Percentiles rank a stretch among this genome's conserved stretches.
These are phyloP conservation scores for Amanita jacksonii DNA, from an alignment of 768 basidiomycete species.

Conservation along the genomic window DNA sequence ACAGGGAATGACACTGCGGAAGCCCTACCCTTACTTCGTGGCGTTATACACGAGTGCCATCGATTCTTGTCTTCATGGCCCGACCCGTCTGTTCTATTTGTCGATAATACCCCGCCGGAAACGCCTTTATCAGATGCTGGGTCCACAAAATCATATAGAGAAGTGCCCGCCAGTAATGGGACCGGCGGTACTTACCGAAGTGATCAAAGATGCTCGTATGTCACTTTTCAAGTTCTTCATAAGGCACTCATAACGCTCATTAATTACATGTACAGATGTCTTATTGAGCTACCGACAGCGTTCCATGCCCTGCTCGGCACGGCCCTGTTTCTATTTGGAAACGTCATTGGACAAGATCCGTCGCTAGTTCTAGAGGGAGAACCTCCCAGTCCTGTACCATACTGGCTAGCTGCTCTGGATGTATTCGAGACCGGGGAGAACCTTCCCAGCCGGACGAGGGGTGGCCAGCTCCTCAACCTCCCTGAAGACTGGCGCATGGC, in stretches of 20 bases:
- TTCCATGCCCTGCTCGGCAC: slow-evolving; percentile 61
- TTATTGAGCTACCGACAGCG: slow-evolving; percentile 47
- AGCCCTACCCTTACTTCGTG: slow-evolving; percentile 47
- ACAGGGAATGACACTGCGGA: slow-evolving; percentile 37
- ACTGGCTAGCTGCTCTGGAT: slow-evolving; percentile 63
- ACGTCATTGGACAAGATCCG: slow-evolving; percentile 43
- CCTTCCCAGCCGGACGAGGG: slow-evolving; percentile 36
- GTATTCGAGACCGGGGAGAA: slow-evolving; percentile 63
- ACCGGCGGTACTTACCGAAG: no score
- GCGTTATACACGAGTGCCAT: slow-evolving; percentile 59
- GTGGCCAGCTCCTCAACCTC: slow-evolving; percentile 16
- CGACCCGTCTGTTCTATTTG: slow-evolving; percentile 47
- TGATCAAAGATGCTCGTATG: no score
- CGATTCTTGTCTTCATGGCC: slow-evolving; percentile 45
- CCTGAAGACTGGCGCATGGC: slow-evolving; percentile 64
- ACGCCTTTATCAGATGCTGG: no score
- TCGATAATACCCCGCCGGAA: slow-evolving; percentile 13
- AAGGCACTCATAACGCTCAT: no score
- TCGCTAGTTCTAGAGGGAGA: slow-evolving; percentile 45
- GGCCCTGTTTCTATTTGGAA: slow-evolving; percentile 55
- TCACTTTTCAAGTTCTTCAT: no score
- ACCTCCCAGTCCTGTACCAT: slow-evolving; percentile 38
- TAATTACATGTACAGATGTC: slow-evolving; percentile 20
- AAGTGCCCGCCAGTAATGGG: no score
- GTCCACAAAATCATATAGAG: no score